Percentiles rank a stretch among this genome's conserved stretches.
These are phyloP conservation scores for Rhinocladiella similis DNA, from an alignment of 2,329 filamentous ascomycete species.

Conservation along the genomic window DNA sequence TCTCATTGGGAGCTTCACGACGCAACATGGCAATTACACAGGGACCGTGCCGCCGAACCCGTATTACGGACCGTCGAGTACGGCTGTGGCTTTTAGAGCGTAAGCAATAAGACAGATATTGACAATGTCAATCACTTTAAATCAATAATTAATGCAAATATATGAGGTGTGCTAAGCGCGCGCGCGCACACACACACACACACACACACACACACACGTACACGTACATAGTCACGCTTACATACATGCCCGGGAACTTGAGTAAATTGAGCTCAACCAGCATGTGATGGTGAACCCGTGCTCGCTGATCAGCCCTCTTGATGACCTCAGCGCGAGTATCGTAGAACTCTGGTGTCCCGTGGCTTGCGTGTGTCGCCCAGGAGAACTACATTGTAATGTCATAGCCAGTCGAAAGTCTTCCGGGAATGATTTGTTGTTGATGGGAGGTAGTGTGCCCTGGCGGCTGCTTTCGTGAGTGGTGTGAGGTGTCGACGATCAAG, in stretches of 20 bases:
- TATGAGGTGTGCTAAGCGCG: too few species aligned
- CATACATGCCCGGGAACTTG: too few species aligned
- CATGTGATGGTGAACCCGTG: conserved; percentile 56
- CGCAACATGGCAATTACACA: conserved; percentile 20
- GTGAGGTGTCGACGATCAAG: too few species aligned
- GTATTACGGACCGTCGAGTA: conserved; percentile 1
- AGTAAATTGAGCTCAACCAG: too few species aligned
- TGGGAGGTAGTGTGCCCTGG: conserved; percentile 6
- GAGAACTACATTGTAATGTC: conserved; percentile 7
- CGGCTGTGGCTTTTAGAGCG: background rate
- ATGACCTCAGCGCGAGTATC: conserved; percentile 52
- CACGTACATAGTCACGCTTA: too few species aligned
- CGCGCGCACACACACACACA: too few species aligned
- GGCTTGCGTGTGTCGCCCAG: conserved; percentile 36
- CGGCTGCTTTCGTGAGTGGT: conserved; percentile 1
- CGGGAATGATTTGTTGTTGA: conserved; percentile 5
- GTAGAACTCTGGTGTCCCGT: conserved; percentile 59
- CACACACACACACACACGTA: too few species aligned
- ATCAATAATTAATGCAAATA: too few species aligned
- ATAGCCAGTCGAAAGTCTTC: conserved; percentile 12
- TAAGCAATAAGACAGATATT: background rate
- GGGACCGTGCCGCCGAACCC: conserved; percentile 13
- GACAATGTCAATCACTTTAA: background rate
- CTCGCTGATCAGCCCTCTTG: conserved; percentile 49
- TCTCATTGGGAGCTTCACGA: conserved; percentile 19